These are phyloP conservation scores for Rhododendron williamsianum DNA, from an alignment of 148 eudicot species.

Conservation along the genomic window DNA sequence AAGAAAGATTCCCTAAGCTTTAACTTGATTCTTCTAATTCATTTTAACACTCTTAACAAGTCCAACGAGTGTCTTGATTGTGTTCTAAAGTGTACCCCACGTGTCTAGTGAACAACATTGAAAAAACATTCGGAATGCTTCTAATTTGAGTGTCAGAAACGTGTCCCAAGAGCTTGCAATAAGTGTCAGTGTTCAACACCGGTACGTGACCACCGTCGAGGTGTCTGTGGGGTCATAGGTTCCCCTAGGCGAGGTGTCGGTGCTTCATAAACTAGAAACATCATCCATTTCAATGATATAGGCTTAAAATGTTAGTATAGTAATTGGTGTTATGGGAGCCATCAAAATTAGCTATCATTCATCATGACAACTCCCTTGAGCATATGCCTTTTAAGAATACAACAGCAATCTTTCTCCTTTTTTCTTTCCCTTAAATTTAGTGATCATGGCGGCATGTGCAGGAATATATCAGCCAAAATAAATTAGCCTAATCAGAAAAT, in stretches of 20 bases:
- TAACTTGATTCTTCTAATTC: neutral
- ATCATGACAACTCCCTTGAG: neutral
- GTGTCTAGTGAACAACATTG: neutral
- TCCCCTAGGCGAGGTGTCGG: neutral
- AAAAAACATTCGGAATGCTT: neutral
- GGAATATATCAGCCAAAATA: neutral
- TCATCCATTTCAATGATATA: neutral
- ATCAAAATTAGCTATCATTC: neutral
- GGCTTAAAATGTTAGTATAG: neutral
- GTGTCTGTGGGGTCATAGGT: neutral
- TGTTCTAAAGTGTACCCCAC: neutral
- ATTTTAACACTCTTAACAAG: neutral
- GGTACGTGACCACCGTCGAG: neutral
- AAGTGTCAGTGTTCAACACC: neutral
- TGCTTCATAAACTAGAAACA: neutral
- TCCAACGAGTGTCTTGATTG: neutral
- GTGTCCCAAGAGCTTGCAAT: neutral
- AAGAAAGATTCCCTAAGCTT: neutral
- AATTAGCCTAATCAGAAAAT: neutral
- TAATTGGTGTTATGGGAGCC: neutral
- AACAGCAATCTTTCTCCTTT: neutral
- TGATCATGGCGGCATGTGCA: neutral
- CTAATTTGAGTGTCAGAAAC: neutral
- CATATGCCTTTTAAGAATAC: neutral
- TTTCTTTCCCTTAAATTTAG: neutral